Conservation (phyloP, 176 grass and related monocot species). For the Aechmea fasciata region DNA sequence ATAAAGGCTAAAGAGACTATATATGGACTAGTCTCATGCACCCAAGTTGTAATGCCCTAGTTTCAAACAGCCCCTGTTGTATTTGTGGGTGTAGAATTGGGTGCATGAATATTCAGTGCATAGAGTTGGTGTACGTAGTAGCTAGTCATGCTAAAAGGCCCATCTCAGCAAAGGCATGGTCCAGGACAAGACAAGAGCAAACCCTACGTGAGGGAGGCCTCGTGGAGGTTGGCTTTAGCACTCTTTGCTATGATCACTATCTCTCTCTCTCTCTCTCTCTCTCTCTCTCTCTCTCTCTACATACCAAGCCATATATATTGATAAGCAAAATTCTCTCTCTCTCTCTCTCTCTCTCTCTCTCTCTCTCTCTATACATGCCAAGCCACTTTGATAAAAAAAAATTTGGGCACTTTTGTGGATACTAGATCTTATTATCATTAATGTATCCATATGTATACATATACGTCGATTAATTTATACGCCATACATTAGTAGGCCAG, state of each 20-base stretch:
- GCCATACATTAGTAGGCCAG: too few species aligned
- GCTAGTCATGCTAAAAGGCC: not conserved
- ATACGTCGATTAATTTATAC: too few species aligned
- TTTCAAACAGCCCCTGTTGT: not conserved
- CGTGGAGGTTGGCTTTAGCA: not conserved
- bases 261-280: not conserved
- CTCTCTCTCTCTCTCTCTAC: not conserved
- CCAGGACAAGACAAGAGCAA: constrained; percentile 14
- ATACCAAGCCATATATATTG: not conserved
- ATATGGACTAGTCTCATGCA: not conserved
- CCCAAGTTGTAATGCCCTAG: not conserved
- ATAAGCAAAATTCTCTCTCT: not conserved
- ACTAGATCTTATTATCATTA: not conserved
- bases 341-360: not conserved
- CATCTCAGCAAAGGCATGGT: not conserved
- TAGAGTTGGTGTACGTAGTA: not conserved
- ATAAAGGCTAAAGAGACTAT: not conserved
- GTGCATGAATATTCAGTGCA: not conserved
- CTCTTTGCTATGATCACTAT: constrained; percentile 1
- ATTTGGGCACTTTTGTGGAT: not conserved
- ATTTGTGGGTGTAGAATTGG: not conserved
- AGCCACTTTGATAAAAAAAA: not conserved
- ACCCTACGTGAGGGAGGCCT: constrained; percentile 23
- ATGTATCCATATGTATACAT: too few species aligned
- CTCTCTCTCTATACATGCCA: not conserved